Base-by-base conservation (phyloP, 202 grass and related monocot species). In the Setaria italica region DNA sequence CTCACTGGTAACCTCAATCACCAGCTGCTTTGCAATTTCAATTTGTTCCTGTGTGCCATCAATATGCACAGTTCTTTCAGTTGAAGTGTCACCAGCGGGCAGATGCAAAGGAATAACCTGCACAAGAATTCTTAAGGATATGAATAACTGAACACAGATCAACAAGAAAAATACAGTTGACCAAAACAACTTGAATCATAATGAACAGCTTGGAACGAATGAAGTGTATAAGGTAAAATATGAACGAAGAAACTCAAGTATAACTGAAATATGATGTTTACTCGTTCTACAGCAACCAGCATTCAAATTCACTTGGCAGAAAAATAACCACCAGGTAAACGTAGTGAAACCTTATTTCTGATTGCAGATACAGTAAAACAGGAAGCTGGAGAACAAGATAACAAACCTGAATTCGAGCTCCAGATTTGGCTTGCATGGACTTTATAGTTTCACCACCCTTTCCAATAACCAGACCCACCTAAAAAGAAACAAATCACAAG, bases 401-500 rank as follows among this genome's bases (percentile, higher is more conserved):
- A 78, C 80, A 87, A 39, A 99, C 97, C 97, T 97, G 90, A 70
- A 99, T 99, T 53, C 87, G 93, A 87, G 97, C 97, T 74, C 94
- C 92, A 76, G 97, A 82, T 76, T 90, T 99, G 15, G 78, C 70
- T 88, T 99, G 97, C 97, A 99, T 97, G 54, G 80, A 93, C 88
- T 99, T 99, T 47, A 99, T 99, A 91, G 92, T 93, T 71, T 97
- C 97, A 58, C 94, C 97, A 74, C 90, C 89, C 89, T 97, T 99
- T 47, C 97, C 97, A 85, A 99, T 99, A 67, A 99, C 91, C 54
- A 99, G 75, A 81, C 97, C 97, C 79, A 99, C 97, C 97, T 99
- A 77, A 69, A 82, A 62, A 58, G 7, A 41, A 69, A 72, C 2
- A 87, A 14, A 46, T 51, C 53, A 74, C 8, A 69, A 37, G 19